phyloP scores from a whole-genome alignment of 2,329 filamentous ascomycete genomes.

The Claviceps monticola region DNA sequence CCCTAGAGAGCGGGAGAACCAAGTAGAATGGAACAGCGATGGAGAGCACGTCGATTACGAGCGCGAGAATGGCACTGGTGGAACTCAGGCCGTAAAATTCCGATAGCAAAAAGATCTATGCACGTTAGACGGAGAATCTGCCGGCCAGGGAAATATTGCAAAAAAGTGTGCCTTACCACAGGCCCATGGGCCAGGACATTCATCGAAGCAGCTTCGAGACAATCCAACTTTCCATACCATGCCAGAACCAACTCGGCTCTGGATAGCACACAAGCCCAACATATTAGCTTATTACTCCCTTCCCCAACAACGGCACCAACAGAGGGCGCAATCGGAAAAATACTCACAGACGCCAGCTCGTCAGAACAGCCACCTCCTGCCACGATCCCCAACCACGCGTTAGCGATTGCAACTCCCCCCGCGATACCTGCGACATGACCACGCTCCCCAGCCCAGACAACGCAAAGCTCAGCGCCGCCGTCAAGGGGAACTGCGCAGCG shows the following conservation, averaged over 20 bases:
- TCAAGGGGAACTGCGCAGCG: conserved; percentile 36
- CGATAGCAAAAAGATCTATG: conserved; percentile 55
- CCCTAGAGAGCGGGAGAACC: conserved; percentile 51
- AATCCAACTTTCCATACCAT: conserved; percentile 64
- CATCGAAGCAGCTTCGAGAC: conserved; percentile 52
- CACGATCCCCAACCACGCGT: conserved; percentile 49
- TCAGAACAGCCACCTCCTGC: conserved; percentile 42
- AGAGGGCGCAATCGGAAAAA: neutral
- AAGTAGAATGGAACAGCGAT: conserved; percentile 62
- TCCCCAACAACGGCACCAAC: neutral
- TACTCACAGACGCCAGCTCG: conserved; percentile 42
- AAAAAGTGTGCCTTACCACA: conserved; percentile 27
- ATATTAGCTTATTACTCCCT: conserved; percentile 1
- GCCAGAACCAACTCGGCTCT: conserved; percentile 56
- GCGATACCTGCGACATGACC: conserved; percentile 42
- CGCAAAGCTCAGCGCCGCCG: conserved; percentile 40
- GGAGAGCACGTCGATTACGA: conserved; percentile 54
- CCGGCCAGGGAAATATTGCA: too few relatives aligned
- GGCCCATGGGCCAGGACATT: conserved; percentile 62
- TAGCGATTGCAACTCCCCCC: conserved; percentile 52
- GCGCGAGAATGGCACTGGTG: conserved; percentile 43
- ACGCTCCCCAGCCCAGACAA: conserved; percentile 53
- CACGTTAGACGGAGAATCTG: neutral
- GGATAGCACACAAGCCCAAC: conserved; percentile 9
- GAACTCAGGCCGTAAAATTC: conserved; percentile 63